Conservation (phyloP, 2,329 filamentous ascomycete genomes). For the Diaporthe amygdali region DNA sequence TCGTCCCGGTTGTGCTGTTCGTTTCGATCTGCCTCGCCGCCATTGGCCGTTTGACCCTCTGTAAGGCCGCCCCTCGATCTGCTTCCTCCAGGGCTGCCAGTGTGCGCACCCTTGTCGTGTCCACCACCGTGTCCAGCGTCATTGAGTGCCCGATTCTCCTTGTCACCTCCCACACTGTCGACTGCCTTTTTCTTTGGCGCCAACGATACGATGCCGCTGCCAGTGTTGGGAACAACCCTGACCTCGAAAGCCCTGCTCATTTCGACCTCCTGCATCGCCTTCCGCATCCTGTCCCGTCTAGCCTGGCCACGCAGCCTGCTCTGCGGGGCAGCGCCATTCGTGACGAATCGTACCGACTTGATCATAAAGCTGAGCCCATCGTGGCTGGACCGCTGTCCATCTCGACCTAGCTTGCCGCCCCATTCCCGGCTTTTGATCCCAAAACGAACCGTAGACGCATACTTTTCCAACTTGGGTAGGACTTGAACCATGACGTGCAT, state of each 20-base stretch:
- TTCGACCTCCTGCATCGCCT: slow-evolving; percentile 59
- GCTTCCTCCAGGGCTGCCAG: slow-evolving; percentile 1
- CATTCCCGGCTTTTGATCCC: slow-evolving; percentile 85
- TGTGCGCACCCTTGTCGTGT: neutral
- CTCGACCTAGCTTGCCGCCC: slow-evolving; percentile 58
- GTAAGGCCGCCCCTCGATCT: slow-evolving; percentile 1
- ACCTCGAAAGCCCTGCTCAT: slow-evolving; percentile 40
- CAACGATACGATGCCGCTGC: neutral
- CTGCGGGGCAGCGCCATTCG: slow-evolving; percentile 70
- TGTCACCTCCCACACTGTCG: slow-evolving; percentile 23
- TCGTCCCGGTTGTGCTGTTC: slow-evolving; percentile 24
- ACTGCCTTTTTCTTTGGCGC: slow-evolving; percentile 17
- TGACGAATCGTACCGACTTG: slow-evolving; percentile 81
- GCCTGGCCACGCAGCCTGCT: slow-evolving; percentile 61
- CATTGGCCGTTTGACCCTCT: neutral
- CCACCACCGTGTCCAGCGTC: neutral
- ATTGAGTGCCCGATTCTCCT: slow-evolving; percentile 20
- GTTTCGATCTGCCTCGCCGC: neutral
- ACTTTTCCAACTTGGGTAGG: slow-evolving; percentile 78
- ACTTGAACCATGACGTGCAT: slow-evolving; percentile 87
- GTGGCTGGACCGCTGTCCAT: slow-evolving; percentile 56
- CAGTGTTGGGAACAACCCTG: slow-evolving; percentile 31
- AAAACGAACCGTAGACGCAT: slow-evolving; percentile 75
- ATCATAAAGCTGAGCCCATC: slow-evolving; percentile 93
- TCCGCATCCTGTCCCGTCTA: slow-evolving; percentile 61